Evolutionary conservation across 2,329 filamentous ascomycete species (phyloP), one percentile per base, ranked within the genome.

Genomic region (Colletotrichum godetiae): DNA sequence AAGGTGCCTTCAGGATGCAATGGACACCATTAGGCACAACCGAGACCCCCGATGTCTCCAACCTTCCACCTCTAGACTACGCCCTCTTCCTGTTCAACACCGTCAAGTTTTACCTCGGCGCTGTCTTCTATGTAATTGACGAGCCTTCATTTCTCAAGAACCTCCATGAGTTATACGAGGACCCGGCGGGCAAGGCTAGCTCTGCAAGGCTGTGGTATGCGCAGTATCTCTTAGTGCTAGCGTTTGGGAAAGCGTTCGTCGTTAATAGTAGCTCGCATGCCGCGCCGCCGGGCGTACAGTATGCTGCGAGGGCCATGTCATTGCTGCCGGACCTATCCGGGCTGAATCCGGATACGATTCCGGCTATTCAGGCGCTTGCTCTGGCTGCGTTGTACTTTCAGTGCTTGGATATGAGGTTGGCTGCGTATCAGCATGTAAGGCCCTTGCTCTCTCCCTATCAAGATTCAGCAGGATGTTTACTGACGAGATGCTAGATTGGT

Each of bases 351-450:
- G 80, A 82, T 33, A 75, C 78, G 13, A 76, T 82, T 55, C 75
- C 76, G 0, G 77, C 79, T 5, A 81, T 82, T 5, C 79, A 84
- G 15, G 81, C 81, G 0, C 74, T 84, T 0, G 79, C 81, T 0
- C 37, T 84, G 7, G 82, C 79, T 0, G 82, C 82, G 0, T 75
- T 84, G 0, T 84, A 84, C 67, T 79, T 84, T 3, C 83, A 84
- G 37, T 84, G 83, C 0, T 78, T 84, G 1, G 83, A 84, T 19
- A 83, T 84, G 81, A 78, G 83, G 62, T 76, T 82, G 0, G 80
- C 80, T 1, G 83, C 83, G 0, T 84, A 82, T 31, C 81, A 84
- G 12, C 81, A 84, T 65, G 82, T 83, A n/a, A 72, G 46, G 8
- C 78, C 74, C 77, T 76, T 3, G 73, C 76, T n/a, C n/a, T n/a